Evolutionary conservation across 192 early-diverging fungal genomes (phyloP).

Genomic region (Mortierella antarctica): DNA sequence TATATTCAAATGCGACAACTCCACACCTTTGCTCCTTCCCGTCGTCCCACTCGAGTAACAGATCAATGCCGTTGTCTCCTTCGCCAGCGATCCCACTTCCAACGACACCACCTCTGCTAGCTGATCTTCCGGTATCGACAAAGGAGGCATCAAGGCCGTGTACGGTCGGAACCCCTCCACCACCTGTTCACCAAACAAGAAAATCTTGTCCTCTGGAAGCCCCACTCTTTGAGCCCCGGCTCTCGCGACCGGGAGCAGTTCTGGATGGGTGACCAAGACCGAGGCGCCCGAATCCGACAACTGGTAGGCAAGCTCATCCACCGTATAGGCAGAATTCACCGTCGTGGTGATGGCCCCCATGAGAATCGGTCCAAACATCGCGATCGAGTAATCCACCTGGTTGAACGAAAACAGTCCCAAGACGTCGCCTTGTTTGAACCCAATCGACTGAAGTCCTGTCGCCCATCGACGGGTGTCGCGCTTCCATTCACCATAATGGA

Average conservation of each 20-base stretch:
- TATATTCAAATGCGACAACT: conserved; percentile 80
- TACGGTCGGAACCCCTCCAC: conserved; percentile 11
- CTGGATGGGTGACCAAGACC: conserved; percentile 62
- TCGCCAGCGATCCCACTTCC: neutral
- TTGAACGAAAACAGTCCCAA: conserved; percentile 79
- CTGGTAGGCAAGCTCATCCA: conserved; percentile 77
- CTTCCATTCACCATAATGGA: conserved; percentile 50
- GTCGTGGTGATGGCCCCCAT: conserved; percentile 74
- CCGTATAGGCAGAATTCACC: conserved; percentile 84
- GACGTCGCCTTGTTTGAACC: conserved; percentile 71
- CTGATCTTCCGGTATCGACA: neutral
- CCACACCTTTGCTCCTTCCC: conserved; percentile 84
- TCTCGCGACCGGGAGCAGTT: conserved; percentile 29
- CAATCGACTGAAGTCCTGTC: conserved; percentile 60
- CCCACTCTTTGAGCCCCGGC: conserved; percentile 24
- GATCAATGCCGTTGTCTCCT: conserved; percentile 59
- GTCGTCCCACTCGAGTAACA: conserved; percentile 73
- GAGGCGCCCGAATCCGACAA: conserved; percentile 73
- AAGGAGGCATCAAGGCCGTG: neutral
- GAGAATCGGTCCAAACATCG: conserved; percentile 13
- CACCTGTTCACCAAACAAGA: conserved; percentile 5
- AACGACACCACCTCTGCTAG: conserved; percentile 4
- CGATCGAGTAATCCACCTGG: conserved; percentile 38
- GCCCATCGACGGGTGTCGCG: conserved; percentile 8
- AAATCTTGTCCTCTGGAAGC: conserved; percentile 31